Evolutionary conservation across 208 protist genomes (phyloP).

Genomic region (Leishmania tarentolae): DNA sequence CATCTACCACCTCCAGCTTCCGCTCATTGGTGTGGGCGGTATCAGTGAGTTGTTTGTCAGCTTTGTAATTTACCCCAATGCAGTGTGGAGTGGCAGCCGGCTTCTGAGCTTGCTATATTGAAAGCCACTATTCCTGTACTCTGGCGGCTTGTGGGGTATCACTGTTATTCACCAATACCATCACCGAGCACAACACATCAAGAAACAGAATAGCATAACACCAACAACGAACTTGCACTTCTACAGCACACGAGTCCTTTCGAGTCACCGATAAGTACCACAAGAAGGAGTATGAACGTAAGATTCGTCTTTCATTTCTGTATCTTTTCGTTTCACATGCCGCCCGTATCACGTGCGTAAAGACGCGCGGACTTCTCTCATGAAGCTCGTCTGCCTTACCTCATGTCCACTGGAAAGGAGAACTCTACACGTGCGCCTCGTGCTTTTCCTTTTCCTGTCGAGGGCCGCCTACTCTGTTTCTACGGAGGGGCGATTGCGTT

Average conservation of each 20-base stretch:
- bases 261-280: not conserved
- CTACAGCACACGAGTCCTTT: not conserved
- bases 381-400: not conserved
- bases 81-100: slow-evolving; percentile 48
- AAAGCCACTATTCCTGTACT: not conserved
- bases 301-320: not conserved
- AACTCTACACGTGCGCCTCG: not conserved
- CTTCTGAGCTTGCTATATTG: slow-evolving; percentile 17
- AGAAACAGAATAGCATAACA: too few relatives aligned
- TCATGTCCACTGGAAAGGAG: not conserved
- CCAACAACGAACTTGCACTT: not conserved
- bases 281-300: not conserved
- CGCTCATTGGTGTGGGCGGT: slow-evolving; percentile 28
- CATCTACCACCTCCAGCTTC: slow-evolving; percentile 28
- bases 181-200: not conserved
- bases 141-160: not conserved
- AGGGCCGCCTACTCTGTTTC: not conserved
- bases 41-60: slow-evolving; percentile 55
- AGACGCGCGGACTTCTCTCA: not conserved
- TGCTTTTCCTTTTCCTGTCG: not conserved
- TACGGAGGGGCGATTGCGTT: not conserved
- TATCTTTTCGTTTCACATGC: not conserved
- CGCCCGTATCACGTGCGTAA: not conserved
- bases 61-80: slow-evolving; percentile 69
- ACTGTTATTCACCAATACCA: not conserved